Conservation (phyloP, 2,329 filamentous ascomycete genomes). For the Dothistroma pini region DNA sequence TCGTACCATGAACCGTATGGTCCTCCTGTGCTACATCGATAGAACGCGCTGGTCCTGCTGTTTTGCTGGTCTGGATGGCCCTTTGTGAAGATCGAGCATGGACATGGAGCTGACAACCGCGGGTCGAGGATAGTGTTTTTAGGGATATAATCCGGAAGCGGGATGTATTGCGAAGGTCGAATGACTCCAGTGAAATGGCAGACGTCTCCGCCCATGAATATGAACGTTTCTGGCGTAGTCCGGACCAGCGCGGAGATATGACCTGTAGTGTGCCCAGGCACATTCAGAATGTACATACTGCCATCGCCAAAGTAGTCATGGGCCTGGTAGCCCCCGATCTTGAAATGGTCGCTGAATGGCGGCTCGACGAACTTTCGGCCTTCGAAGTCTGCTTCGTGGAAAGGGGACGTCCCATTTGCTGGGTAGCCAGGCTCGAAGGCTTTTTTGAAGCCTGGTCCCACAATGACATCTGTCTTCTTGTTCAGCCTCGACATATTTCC, state of each 20-base stretch:
- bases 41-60: constrained; percentile 18
- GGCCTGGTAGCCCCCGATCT: constrained; percentile 41
- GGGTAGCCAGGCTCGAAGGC: constrained; percentile 49
- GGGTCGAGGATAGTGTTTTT: constrained; percentile 16
- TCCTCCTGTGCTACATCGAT: constrained; percentile 17
- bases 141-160: constrained; percentile 19
- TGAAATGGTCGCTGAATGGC: constrained; percentile 24
- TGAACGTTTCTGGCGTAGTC: constrained; percentile 23
- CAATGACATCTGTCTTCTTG: constrained; percentile 44
- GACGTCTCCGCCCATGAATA: constrained; percentile 27
- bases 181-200: constrained; percentile 26
- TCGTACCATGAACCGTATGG: constrained; percentile 19
- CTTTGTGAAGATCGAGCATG: constrained; percentile 21
- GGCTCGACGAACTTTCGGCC: constrained; percentile 20
- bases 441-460: constrained; percentile 52
- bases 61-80: constrained; percentile 19
- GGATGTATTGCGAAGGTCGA: constrained; percentile 18
- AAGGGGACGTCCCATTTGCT: constrained; percentile 68
- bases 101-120: constrained; percentile 17
- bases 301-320: constrained; percentile 44
- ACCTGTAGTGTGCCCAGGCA: constrained; percentile 23
- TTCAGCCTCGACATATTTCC: constrained; percentile 51
- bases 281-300: constrained; percentile 42
- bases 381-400: constrained; percentile 59
- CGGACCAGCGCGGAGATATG: constrained; percentile 25